phyloP scores from a whole-genome alignment of 2,329 filamentous ascomycete genomes.

The Botrytis fabae region DNA sequence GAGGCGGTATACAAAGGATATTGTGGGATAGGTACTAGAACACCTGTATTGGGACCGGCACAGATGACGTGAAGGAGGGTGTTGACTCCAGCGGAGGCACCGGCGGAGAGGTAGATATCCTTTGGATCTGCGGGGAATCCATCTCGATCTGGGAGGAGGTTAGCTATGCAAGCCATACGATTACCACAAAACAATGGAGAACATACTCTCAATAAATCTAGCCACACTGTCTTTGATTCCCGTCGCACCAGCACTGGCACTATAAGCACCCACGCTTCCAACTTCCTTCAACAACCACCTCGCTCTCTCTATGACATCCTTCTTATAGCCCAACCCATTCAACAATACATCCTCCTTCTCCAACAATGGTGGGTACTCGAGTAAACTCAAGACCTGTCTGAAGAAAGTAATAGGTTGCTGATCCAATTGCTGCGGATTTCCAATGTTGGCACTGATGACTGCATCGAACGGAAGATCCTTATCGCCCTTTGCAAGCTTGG shows the following conservation, averaged over 20 bases:
- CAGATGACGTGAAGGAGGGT: constrained; percentile 90
- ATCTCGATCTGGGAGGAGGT: constrained; percentile 63
- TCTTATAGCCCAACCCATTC: constrained; percentile 78
- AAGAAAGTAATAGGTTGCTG: constrained; percentile 99
- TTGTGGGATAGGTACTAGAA: constrained; percentile 94
- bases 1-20: constrained; percentile 98
- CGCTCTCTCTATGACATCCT: constrained; percentile 84
- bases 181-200: too few relatives aligned
- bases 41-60: constrained; percentile 70
- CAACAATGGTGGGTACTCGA: constrained; percentile 86
- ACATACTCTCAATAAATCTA: constrained; percentile 82
- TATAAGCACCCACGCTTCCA: constrained; percentile 94
- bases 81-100: constrained; percentile 92
- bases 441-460: constrained; percentile 97
- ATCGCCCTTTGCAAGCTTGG: constrained; percentile 62
- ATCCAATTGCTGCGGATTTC: constrained; percentile 97
- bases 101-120: constrained; percentile 86
- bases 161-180: constrained; percentile 20
- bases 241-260: constrained; percentile 84
- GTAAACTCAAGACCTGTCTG: constrained; percentile 87
- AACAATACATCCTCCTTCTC: constrained; percentile 79
- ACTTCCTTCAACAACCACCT: constrained; percentile 77
- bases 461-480: constrained; percentile 74
- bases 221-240: constrained; percentile 88
- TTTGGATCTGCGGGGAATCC: constrained; percentile 79